Conservation (phyloP, 805 yeast species). For the Barnettozyma siamensis region DNA sequence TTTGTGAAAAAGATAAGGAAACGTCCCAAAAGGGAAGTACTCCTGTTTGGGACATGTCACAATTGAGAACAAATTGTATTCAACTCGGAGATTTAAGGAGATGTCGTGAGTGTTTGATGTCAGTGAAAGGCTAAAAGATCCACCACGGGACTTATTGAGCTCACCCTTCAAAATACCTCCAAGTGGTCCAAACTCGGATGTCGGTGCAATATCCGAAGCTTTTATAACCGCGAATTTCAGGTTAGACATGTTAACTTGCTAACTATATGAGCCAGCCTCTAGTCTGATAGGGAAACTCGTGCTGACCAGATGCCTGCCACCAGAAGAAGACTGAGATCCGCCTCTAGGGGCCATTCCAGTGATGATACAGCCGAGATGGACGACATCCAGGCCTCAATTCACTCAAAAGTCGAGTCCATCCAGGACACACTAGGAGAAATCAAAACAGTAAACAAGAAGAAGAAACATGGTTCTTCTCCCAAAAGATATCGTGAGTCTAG, state of each 20-base stretch:
- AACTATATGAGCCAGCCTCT: too few species aligned
- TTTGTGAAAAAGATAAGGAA: background rate
- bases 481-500: slow-evolving; percentile 41
- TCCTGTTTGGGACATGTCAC: background rate
- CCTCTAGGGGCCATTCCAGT: background rate
- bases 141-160: too few species aligned
- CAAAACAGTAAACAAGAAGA: slow-evolving; percentile 8
- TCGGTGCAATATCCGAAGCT: too few species aligned
- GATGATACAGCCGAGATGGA: background rate
- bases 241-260: too few species aligned
- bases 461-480: background rate
- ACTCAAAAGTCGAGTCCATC: slow-evolving; percentile 15
- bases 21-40: background rate
- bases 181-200: too few species aligned
- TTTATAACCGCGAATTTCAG: too few species aligned
- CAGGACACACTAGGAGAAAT: slow-evolving; percentile 15
- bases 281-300: background rate
- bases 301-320: background rate
- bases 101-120: too few species aligned
- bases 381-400: slow-evolving; percentile 13
- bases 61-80: too few species aligned
- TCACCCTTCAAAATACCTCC: too few species aligned
- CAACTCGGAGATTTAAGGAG: too few species aligned
- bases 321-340: background rate
- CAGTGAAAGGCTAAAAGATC: too few species aligned